phyloP scores from a whole-genome alignment of 345 rosid genomes.

The Excoecaria cochinchinensis region DNA sequence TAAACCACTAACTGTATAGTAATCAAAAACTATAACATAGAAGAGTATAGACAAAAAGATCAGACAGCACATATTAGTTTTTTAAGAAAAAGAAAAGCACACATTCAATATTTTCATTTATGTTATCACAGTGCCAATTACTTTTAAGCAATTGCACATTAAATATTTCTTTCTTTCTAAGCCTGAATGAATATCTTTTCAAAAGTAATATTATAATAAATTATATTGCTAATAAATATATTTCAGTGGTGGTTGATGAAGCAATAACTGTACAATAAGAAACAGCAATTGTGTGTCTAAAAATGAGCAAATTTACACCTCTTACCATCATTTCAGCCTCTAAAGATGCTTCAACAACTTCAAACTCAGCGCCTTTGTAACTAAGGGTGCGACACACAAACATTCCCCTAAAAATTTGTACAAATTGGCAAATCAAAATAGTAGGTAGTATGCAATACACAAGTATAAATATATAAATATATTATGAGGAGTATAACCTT shows the following conservation, averaged over 20 bases:
- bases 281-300: conserved; percentile 5
- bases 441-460: neutral
- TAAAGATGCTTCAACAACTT: conserved; percentile 87
- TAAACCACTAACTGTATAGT: no score
- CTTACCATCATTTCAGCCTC: conserved; percentile 90
- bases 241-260: no score
- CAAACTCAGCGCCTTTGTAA: conserved; percentile 92
- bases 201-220: neutral
- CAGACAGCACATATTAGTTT: no score
- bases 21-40: no score
- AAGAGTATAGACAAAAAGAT: no score
- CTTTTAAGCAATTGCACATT: no score
- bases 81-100: no score
- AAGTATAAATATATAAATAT: conserved; percentile 12
- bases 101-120: no score
- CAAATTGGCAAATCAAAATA: conserved; percentile 6
- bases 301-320: conserved; percentile 4
- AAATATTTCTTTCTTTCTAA: no score
- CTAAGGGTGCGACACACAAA: conserved; percentile 98
- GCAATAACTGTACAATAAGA: neutral
- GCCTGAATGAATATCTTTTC: no score
- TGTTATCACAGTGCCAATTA: no score
- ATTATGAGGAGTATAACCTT: conserved; percentile 50
- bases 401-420: conserved; percentile 78
- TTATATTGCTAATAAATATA: no score